phyloP scores from a whole-genome alignment of 768 basidiomycete species.

The Suillus lakei region DNA sequence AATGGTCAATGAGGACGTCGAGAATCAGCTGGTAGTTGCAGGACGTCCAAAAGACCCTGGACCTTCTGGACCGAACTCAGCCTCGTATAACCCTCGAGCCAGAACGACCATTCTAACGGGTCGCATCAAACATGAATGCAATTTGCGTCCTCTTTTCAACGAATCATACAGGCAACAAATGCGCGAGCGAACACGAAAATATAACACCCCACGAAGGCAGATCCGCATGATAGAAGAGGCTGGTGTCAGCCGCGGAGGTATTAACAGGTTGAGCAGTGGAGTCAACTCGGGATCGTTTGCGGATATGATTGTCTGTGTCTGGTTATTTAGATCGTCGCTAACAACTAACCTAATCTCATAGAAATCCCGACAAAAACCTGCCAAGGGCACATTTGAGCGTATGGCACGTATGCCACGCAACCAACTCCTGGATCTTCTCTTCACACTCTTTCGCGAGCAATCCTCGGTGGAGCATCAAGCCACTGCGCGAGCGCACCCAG shows the following conservation, averaged over 20 bases:
- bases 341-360: constrained; percentile 18
- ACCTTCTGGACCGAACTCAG: constrained; percentile 43
- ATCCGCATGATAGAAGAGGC: constrained; percentile 79
- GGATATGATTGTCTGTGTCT: constrained; percentile 63
- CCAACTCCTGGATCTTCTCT: constrained; percentile 85
- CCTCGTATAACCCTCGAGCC: constrained; percentile 59
- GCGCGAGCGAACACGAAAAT: constrained; percentile 65
- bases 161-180: constrained; percentile 74
- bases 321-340: not conserved
- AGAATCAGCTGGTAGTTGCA: constrained; percentile 86
- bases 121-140: constrained; percentile 81
- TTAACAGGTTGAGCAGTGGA: constrained; percentile 82
- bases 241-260: constrained; percentile 64
- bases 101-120: constrained; percentile 82
- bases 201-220: constrained; percentile 68
- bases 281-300: constrained; percentile 65
- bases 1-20: constrained; percentile 83
- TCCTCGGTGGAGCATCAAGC: constrained; percentile 84
- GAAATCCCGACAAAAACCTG: constrained; percentile 70
- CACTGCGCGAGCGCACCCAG: constrained; percentile 77
- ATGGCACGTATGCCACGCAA: constrained; percentile 92
- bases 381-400: constrained; percentile 80
- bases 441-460: constrained; percentile 74
- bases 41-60: constrained; percentile 73
- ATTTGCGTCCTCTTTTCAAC: constrained; percentile 69